Evolutionary conservation across 2,329 filamentous ascomycete genomes (phyloP).

Genomic region (Clarireedia homoeocarpa): DNA sequence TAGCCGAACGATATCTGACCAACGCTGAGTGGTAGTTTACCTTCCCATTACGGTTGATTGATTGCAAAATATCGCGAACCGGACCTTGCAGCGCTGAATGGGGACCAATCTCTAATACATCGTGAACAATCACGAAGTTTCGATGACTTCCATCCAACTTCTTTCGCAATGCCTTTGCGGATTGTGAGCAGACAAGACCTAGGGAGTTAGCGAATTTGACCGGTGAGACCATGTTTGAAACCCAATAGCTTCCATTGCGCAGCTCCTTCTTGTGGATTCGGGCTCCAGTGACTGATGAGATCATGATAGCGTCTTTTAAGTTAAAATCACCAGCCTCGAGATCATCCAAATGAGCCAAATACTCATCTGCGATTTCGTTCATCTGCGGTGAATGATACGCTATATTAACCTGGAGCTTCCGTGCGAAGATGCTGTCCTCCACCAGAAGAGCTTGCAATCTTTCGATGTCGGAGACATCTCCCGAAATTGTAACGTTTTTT

Average conservation of each 20-base stretch:
- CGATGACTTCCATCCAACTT: background rate
- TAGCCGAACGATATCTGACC: background rate
- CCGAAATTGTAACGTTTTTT: slow-evolving; percentile 18
- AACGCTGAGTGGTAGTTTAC: background rate
- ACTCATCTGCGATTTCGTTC: slow-evolving; percentile 21
- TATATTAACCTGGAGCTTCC: slow-evolving; percentile 30
- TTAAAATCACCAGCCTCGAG: background rate
- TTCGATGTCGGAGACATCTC: slow-evolving; percentile 8
- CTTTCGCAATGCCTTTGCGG: background rate
- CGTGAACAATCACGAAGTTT: background rate
- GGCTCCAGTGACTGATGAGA: slow-evolving; percentile 6
- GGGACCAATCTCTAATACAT: slow-evolving; percentile 13
- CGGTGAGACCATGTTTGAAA: slow-evolving; percentile 35
- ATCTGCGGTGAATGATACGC: slow-evolving; percentile 35
- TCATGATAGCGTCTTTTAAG: slow-evolving; percentile 33
- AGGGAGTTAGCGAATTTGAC: slow-evolving; percentile 32
- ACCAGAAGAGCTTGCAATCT: slow-evolving; percentile 5
- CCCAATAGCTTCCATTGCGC: slow-evolving; percentile 34
- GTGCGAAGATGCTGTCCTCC: slow-evolving; percentile 24
- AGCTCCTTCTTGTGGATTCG: background rate
- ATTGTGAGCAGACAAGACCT: background rate
- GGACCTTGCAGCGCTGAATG: slow-evolving; percentile 9
- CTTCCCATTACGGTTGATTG: background rate
- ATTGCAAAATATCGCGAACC: background rate
- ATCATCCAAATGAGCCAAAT: slow-evolving; percentile 8